Percentiles rank a stretch among this genome's conserved stretches.
Evolutionary conservation across 208 protist species (phyloP).

Genomic region (Acanthamoeba healyi): DNA sequence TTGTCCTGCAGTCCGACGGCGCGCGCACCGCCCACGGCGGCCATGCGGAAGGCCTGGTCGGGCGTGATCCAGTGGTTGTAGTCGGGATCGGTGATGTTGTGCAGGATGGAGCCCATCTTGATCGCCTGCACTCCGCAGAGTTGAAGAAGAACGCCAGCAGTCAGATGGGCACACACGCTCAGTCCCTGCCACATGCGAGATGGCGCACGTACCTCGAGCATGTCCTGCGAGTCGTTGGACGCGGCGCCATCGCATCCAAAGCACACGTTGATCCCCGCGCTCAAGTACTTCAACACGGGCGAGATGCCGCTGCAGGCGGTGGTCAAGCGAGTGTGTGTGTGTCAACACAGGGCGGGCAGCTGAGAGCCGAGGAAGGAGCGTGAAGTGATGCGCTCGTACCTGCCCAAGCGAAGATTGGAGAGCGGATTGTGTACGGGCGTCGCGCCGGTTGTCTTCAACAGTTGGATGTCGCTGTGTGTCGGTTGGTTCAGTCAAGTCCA

Average conservation of each 20-base stretch:
- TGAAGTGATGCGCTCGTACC: not conserved
- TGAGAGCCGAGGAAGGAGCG: no score
- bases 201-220: not conserved
- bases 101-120: constrained; percentile 59
- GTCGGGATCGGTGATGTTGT: constrained; percentile 53
- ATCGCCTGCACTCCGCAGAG: not conserved
- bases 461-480: not conserved
- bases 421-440: constrained; percentile 24
- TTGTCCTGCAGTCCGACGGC: constrained; percentile 22
- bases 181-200: no score
- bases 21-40: not conserved
- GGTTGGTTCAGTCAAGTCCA: no score
- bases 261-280: constrained; percentile 21
- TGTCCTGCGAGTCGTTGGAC: constrained; percentile 54
- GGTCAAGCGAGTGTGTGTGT: not conserved
- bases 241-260: constrained; percentile 50
- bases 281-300: constrained; percentile 18
- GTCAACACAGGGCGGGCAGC: no score
- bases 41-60: constrained; percentile 18
- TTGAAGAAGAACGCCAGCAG: no score
- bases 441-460: not conserved
- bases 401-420: constrained; percentile 14
- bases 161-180: no score
- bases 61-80: constrained; percentile 32
- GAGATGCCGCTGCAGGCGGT: constrained; percentile 1